These are phyloP conservation scores for Oenanthe sinensis DNA, from an alignment of 129 eudicot species.

Conservation along the genomic window DNA sequence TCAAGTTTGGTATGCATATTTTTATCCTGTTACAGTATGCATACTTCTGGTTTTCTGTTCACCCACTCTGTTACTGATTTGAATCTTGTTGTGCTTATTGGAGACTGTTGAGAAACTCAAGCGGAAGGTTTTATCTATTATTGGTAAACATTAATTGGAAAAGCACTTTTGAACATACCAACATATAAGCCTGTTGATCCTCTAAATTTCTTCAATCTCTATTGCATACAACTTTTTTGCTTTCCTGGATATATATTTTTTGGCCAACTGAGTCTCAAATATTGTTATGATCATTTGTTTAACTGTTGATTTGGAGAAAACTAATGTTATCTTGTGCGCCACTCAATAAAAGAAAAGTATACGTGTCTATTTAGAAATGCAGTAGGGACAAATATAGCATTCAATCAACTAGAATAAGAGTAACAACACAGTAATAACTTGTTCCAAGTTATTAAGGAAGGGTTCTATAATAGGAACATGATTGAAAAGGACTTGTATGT, in stretches of 20 bases:
- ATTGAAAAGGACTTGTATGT: background rate
- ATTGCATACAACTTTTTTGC: background rate
- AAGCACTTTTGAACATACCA: background rate
- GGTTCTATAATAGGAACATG: background rate
- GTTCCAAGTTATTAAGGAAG: background rate
- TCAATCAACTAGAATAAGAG: background rate
- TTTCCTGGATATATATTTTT: background rate
- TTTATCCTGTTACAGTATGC: background rate
- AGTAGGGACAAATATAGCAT: background rate
- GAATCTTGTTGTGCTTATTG: constrained; percentile 10
- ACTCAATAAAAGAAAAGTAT: background rate
- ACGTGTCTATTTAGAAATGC: background rate
- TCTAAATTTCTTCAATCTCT: background rate
- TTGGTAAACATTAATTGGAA: constrained; percentile 24
- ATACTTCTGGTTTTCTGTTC: background rate
- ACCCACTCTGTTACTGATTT: background rate
- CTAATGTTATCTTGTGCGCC: background rate
- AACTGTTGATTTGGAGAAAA: background rate
- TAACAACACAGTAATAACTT: background rate
- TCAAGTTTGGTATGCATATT: constrained; percentile 47
- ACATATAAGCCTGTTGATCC: background rate
- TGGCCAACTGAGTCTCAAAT: background rate
- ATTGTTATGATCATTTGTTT: background rate
- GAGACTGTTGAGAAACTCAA: constrained; percentile 63
- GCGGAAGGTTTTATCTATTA: constrained; percentile 42